A percentile compares a stretch with the other conserved stretches of the same genome.
Conservation (phyloP, 306 rosid genomes). For the Cicer arietinum region DNA sequence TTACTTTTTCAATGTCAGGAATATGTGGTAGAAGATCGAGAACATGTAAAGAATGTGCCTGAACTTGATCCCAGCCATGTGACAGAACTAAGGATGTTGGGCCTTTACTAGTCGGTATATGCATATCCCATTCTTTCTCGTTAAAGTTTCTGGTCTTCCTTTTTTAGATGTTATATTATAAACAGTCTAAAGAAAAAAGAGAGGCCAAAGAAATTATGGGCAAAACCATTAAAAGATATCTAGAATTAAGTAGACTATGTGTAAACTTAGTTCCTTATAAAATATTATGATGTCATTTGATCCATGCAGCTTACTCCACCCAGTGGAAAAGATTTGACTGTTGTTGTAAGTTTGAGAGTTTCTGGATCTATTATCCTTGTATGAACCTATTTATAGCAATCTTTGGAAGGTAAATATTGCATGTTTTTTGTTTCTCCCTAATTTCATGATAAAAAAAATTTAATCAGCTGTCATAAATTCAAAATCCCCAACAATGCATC, state of each 20-base stretch:
- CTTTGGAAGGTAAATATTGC: background rate
- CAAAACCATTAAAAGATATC: background rate
- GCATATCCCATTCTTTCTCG: conserved; percentile 28
- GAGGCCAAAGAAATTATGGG: background rate
- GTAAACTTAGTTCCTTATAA: background rate
- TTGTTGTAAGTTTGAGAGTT: conserved; percentile 25
- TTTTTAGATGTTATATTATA: conserved; percentile 27
- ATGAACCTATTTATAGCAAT: background rate
- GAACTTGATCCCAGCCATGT: conserved; percentile 94
- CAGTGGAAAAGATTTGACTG: background rate
- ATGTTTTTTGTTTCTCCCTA: conserved; percentile 3
- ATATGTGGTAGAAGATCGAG: conserved; percentile 83
- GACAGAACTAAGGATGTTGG: conserved; percentile 92
- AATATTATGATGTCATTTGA: conserved; percentile 10
- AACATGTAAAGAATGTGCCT: conserved; percentile 58
- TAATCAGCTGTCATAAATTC: conserved; percentile 13
- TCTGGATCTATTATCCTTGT: conserved; percentile 11
- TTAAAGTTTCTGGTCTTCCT: conserved; percentile 16
- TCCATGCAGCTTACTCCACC: background rate
- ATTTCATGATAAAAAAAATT: conserved; percentile 1
- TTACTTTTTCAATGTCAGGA: conserved; percentile 59
- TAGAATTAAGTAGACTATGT: conserved; percentile 4
- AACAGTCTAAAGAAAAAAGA: conserved; percentile 9
- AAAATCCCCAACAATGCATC: conserved; percentile 15
- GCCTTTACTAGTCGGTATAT: conserved; percentile 74